These are phyloP conservation scores for Xerocomellus chrysenteron DNA, from an alignment of 768 basidiomycete genomes.

Conservation along the genomic window DNA sequence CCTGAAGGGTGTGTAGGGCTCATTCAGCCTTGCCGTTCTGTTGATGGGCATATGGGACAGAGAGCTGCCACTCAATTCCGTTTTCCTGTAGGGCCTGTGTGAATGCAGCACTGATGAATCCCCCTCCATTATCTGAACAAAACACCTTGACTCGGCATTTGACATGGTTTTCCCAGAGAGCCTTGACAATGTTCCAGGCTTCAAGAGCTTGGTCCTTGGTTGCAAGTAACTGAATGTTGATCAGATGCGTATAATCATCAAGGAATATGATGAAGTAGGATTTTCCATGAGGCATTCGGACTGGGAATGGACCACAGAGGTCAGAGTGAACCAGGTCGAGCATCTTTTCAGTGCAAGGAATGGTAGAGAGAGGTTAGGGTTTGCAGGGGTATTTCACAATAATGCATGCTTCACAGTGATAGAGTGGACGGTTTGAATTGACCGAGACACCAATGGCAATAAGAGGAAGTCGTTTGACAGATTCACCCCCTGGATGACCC, in stretches of 20 bases:
- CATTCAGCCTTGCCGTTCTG: background rate
- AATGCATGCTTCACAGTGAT: background rate
- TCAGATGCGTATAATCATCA: conserved; percentile 5
- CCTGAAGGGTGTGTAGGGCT: background rate
- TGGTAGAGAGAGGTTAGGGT: background rate
- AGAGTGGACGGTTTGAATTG: rapidly evolving
- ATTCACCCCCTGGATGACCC: background rate
- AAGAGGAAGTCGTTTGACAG: background rate
- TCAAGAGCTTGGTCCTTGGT: background rate
- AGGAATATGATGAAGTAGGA: conserved; percentile 19
- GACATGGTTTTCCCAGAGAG: background rate
- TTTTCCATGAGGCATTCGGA: conserved; percentile 10
- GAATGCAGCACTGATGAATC: background rate
- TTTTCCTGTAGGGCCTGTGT: background rate
- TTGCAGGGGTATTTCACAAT: background rate
- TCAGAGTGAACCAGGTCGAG: conserved; percentile 29
- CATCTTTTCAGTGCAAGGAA: background rate
- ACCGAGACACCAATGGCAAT: background rate
- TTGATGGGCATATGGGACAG: background rate
- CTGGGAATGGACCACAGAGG: conserved; percentile 25
- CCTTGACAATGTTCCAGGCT: background rate
- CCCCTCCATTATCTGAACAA: conserved; percentile 1
- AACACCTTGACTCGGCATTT: background rate
- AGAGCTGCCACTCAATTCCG: background rate
- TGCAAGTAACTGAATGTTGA: background rate